A percentile compares a stretch with the other conserved stretches of the same genome.
phyloP scores from a whole-genome alignment of 2,329 filamentous ascomycete genomes.

The Akanthomyces uredinophilus region DNA sequence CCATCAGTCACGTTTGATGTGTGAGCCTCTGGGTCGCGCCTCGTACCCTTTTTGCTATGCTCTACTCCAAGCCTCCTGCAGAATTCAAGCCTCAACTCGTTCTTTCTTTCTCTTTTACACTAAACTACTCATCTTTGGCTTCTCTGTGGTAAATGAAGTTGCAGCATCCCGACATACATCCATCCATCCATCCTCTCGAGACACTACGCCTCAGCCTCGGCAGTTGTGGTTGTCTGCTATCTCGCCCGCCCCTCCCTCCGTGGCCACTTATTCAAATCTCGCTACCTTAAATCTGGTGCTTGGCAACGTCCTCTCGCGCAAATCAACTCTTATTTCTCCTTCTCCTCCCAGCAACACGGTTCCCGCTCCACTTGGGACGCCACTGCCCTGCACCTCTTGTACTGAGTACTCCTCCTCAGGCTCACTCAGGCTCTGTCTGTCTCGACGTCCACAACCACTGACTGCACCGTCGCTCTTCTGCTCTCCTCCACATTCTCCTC shows the following conservation, averaged over 20 bases:
- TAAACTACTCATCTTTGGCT: background rate
- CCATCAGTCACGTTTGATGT: background rate
- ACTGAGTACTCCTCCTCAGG: background rate
- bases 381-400: background rate
- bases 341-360: slow-evolving; percentile 2
- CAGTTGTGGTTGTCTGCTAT: slow-evolving; percentile 12
- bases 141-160: background rate
- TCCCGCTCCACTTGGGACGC: slow-evolving; percentile 9
- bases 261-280: slow-evolving; percentile 15
- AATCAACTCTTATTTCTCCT: slow-evolving; percentile 7
- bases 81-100: background rate
- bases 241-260: slow-evolving; percentile 6
- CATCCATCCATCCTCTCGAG: background rate
- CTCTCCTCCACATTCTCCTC: background rate
- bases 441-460: background rate
- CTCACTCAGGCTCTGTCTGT: background rate
- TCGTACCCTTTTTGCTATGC: background rate
- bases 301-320: slow-evolving; percentile 8
- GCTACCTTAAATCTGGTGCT: slow-evolving; percentile 14
- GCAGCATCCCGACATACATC: background rate
- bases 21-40: slow-evolving; percentile 10
- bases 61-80: background rate
- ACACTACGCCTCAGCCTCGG: slow-evolving; percentile 1
- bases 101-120: background rate
- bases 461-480: background rate